These are phyloP conservation scores for Stachybotrys elegans DNA, from an alignment of 2,329 filamentous ascomycete genomes.

Conservation along the genomic window DNA sequence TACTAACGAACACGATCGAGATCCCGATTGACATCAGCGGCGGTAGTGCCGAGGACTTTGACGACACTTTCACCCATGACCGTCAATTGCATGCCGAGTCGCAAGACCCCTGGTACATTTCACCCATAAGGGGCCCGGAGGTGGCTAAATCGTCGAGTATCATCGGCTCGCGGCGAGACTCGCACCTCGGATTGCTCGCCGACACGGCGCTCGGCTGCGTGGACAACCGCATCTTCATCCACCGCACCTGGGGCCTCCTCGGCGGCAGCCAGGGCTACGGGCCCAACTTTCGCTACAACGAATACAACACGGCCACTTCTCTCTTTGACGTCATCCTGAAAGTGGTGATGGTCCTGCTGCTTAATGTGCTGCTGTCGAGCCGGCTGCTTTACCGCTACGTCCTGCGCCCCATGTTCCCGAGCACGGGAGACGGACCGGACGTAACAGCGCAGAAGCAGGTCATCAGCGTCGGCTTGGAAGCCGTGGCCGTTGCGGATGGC, in stretches of 20 bases:
- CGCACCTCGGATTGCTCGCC: slow-evolving; percentile 6
- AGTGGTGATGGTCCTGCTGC: slow-evolving; percentile 8
- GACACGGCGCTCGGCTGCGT: slow-evolving; percentile 10
- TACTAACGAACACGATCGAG: neutral
- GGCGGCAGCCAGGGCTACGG: slow-evolving; percentile 6
- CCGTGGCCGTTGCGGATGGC: slow-evolving; percentile 9
- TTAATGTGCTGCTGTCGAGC: slow-evolving; percentile 8
- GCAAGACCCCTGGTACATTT: neutral
- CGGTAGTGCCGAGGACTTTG: neutral
- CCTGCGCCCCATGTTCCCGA: slow-evolving; percentile 2
- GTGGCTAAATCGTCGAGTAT: neutral
- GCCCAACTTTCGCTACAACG: slow-evolving; percentile 5
- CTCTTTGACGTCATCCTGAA: slow-evolving; percentile 4
- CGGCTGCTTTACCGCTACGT: slow-evolving; percentile 8
- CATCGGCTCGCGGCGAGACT: slow-evolving; percentile 1
- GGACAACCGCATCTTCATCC: slow-evolving; percentile 10
- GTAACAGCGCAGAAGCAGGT: slow-evolving; percentile 5
- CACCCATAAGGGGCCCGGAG: neutral
- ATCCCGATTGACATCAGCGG: neutral
- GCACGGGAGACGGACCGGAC: slow-evolving; percentile 12
- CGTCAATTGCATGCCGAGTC: neutral
- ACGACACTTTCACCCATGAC: neutral
- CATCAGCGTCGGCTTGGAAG: slow-evolving; percentile 11
- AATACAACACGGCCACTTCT: slow-evolving; percentile 1
- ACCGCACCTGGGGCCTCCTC: slow-evolving; percentile 13